Evolutionary conservation across 768 basidiomycete species (phyloP).

Genomic region (Rhizopogon vinicolor): DNA sequence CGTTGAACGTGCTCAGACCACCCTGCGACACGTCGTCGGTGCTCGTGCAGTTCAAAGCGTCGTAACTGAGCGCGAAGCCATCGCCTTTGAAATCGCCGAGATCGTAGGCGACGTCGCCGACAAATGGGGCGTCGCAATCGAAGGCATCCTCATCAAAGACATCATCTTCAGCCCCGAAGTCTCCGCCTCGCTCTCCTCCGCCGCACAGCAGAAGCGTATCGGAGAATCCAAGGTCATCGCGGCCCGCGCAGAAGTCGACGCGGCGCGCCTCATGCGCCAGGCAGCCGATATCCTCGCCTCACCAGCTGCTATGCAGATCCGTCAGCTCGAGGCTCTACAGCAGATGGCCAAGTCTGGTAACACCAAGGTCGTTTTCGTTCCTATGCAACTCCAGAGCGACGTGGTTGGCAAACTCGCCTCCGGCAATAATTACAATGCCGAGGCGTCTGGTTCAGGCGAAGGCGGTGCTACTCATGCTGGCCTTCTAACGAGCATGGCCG

Average conservation of each 20-base stretch:
- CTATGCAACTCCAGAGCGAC: constrained; percentile 85
- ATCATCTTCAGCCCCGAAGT: constrained; percentile 92
- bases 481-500: constrained; percentile 18
- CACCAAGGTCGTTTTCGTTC: constrained; percentile 92
- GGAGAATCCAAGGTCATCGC: constrained; percentile 97
- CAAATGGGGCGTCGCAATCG: constrained; percentile 97
- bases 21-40: constrained; percentile 95
- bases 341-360: constrained; percentile 88
- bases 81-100: constrained; percentile 95
- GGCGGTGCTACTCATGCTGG: constrained; percentile 20
- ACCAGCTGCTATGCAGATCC: constrained; percentile 97
- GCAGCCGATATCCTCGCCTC: constrained; percentile 93
- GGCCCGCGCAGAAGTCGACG: constrained; percentile 92
- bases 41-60: constrained; percentile 93
- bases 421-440: constrained; percentile 15
- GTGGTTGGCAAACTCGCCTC: constrained; percentile 44
- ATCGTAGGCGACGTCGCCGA: constrained; percentile 90
- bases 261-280: constrained; percentile 93
- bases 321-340: constrained; percentile 94
- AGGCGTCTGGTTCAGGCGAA: constrained; percentile 18
- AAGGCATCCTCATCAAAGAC: constrained; percentile 93
- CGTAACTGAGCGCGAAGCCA: constrained; percentile 95
- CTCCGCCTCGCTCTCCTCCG: constrained; percentile 86
- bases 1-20: constrained; percentile 86
- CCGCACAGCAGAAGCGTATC: constrained; percentile 95